A percentile compares a stretch with the other conserved stretches of the same genome.
Conservation (phyloP, 2,329 filamentous ascomycete genomes). For the Xylariomycetidae sp. region DNA sequence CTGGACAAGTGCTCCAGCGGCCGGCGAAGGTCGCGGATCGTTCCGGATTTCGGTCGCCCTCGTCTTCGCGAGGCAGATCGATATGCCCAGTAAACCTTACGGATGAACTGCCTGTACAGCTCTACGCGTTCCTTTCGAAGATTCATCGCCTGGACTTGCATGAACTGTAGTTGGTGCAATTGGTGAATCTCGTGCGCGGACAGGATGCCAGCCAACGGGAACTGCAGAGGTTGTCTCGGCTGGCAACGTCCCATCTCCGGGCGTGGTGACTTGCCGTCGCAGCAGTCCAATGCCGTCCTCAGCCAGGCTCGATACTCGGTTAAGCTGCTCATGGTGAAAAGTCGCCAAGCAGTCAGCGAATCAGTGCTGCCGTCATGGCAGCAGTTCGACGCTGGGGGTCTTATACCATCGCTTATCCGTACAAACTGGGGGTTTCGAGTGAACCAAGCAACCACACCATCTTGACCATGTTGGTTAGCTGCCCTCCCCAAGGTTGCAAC, state of each 20-base stretch:
- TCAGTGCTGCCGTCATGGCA: too few species aligned
- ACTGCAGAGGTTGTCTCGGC: constrained; percentile 1
- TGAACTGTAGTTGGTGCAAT: constrained; percentile 10
- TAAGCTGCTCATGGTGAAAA: constrained; percentile 9
- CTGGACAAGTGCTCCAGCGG: constrained; percentile 10
- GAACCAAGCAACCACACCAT: too few species aligned
- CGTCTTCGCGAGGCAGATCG: constrained; percentile 5
- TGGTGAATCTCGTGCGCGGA: constrained; percentile 6
- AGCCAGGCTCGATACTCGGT: constrained; percentile 7
- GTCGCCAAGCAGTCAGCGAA: too few species aligned
- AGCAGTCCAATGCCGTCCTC: constrained; percentile 7
- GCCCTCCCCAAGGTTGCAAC: too few species aligned
- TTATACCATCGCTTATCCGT: too few species aligned
- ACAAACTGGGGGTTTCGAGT: too few species aligned
- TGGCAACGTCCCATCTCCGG: constrained; percentile 4
- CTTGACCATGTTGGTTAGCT: too few species aligned
- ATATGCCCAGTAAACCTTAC: constrained; percentile 12
- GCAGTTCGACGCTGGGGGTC: too few species aligned
- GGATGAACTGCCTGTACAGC: constrained; percentile 11
- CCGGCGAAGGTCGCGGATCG: constrained; percentile 8
- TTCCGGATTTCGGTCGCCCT: constrained; percentile 4
- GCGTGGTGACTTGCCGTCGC: constrained; percentile 10
- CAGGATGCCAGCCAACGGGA: constrained; percentile 10
- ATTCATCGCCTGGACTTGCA: constrained; percentile 11
- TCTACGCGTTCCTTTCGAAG: constrained; percentile 11